Percentiles rank a stretch among this genome's conserved stretches.
phyloP scores from a whole-genome alignment of 2,329 filamentous ascomycete genomes.

The Lachnellula hyalina region DNA sequence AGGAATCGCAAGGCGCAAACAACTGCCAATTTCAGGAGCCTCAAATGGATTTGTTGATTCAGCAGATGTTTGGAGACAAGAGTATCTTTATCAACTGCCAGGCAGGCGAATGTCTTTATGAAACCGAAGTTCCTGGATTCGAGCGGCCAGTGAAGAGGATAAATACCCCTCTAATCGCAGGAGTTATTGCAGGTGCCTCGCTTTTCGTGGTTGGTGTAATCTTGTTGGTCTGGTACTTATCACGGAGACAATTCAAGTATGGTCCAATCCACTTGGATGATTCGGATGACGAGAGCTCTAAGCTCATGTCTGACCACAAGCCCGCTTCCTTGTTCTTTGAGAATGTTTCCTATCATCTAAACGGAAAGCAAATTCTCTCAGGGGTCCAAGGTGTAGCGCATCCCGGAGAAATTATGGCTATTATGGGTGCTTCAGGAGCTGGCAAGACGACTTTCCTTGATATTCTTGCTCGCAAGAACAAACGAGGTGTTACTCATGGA shows the following conservation, averaged over 20 bases:
- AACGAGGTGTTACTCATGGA: constrained; percentile 72
- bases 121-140: constrained; percentile 90
- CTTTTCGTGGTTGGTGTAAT: constrained; percentile 88
- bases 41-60: constrained; percentile 86
- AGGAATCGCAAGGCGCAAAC: constrained; percentile 56
- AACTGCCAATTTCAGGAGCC: constrained; percentile 84
- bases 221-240: constrained; percentile 79
- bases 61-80: constrained; percentile 80
- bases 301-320: constrained; percentile 87
- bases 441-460: constrained; percentile 97
- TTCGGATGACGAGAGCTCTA: constrained; percentile 79
- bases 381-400: constrained; percentile 81
- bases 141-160: constrained; percentile 84
- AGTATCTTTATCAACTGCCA: constrained; percentile 80
- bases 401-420: constrained; percentile 91
- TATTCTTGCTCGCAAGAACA: constrained; percentile 94
- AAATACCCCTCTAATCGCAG: constrained; percentile 93
- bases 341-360: constrained; percentile 79
- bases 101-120: constrained; percentile 87
- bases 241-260: constrained; percentile 64
- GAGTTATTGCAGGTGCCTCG: constrained; percentile 79
- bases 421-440: constrained; percentile 97
- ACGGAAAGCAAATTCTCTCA: constrained; percentile 79
- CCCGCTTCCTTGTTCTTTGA: constrained; percentile 85
- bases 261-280: constrained; percentile 80